Base-by-base conservation (phyloP, 768 basidiomycete species). In the Lyophyllum semitale region DNA sequence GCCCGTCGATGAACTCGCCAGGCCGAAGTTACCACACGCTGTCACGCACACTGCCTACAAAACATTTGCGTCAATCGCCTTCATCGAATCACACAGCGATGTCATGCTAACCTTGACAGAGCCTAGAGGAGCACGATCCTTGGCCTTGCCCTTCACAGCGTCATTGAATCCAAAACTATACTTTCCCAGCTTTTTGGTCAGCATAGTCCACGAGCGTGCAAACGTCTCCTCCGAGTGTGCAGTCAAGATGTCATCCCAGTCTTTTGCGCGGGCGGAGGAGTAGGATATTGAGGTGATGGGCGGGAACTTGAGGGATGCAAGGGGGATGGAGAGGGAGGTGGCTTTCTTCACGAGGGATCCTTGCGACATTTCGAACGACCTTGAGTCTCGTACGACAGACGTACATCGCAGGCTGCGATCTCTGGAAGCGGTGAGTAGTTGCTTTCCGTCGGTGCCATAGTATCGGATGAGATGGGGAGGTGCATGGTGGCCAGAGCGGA, bases 211-310 rank as follows among this genome's bases (percentile, higher is more conserved):
- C 20, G 93, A 89, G 32, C 96, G 80, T 1, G 90, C 90, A 53
- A 87, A 81, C 3, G 83, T 78, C 62, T 96, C 95, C 44, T 93
- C 92, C 1, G 82, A 75, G 68, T 98, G 95, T 0, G 85, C 84
- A n/a, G 95, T 95, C 5, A 99, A 69, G 41, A 98, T 88, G 64
- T 98, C 95, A 65, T 98, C 96, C 97, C 97, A 99, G 59, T 99
- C 95, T 68, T 94, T 96, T 8, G 91, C 80, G 25, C 95, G 83
- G 0, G 88, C 78, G 1, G 85, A 79, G 1, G 93, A 94, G 68
- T 85, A 89, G 0, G 93, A 84, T 8, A 98, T 75, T 7, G 89
- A 77, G 1, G 84, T 86, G 29, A 97, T 79, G 0, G 92, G 79
- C 13, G 93, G 86, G 46, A 93, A 88, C 71, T 98, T 97, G 49